Conservation (phyloP, 768 basidiomycete genomes). For the Auriculariales sp. region DNA sequence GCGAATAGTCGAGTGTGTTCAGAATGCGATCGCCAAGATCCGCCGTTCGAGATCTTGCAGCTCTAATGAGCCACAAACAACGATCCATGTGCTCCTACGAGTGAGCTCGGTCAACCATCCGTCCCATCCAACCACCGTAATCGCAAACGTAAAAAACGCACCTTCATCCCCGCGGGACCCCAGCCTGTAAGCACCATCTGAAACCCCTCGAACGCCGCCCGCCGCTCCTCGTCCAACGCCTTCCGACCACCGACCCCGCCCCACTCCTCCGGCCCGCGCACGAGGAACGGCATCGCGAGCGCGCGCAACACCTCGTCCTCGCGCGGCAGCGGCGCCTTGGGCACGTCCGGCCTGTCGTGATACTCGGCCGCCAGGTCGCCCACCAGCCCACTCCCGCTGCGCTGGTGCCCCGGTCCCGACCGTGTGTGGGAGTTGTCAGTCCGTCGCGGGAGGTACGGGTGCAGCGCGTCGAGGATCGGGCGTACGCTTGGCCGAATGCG, state of each 20-base stretch:
- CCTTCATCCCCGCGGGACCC: constrained; percentile 37
- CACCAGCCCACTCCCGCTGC: not conserved
- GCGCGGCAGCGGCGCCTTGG: not conserved
- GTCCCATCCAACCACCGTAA: not conserved
- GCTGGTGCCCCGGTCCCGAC: not conserved
- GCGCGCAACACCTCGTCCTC: not conserved
- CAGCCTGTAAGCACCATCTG: constrained; percentile 44
- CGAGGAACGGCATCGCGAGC: not conserved
- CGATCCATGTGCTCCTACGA: constrained; percentile 37
- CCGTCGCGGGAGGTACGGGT: not conserved
- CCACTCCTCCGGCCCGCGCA: too few relatives aligned
- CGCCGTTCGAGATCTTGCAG: constrained; percentile 29
- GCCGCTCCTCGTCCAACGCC: constrained; percentile 34
- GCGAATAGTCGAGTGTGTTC: constrained; percentile 28
- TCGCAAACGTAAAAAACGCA: constrained; percentile 14
- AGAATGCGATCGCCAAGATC: constrained; percentile 35
- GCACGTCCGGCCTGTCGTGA: not conserved
- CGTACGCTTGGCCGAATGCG: too few relatives aligned
- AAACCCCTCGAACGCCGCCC: constrained; percentile 44
- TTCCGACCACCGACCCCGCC: not conserved
- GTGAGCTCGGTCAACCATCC: constrained; percentile 2
- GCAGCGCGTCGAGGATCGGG: not conserved
- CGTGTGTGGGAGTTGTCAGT: not conserved
- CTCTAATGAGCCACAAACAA: constrained; percentile 57
- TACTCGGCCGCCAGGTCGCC: not conserved